phyloP scores from a whole-genome alignment of 2,329 filamentous ascomycete genomes.

The Coniochaeta sp. region DNA sequence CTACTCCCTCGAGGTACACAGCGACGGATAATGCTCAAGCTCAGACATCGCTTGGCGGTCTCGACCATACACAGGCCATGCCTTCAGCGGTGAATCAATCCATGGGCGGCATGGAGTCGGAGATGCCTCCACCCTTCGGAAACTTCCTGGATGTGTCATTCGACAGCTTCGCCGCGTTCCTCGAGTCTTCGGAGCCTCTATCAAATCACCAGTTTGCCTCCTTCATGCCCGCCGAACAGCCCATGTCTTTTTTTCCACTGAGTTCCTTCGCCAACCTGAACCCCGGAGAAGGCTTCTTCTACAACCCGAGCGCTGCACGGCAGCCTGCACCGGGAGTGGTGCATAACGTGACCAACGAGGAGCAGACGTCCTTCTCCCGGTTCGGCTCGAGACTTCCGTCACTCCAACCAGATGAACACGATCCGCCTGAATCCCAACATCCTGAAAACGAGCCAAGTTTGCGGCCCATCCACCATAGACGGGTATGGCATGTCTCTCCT shows the following conservation, averaged over 20 bases:
- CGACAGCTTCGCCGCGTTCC: conserved; percentile 6
- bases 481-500: conserved; percentile 5
- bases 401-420: conserved; percentile 4
- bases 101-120: background rate
- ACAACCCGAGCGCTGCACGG: background rate
- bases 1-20: background rate
- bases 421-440: background rate
- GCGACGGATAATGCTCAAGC: background rate
- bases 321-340: background rate
- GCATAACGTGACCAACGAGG: conserved; percentile 10
- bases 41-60: background rate
- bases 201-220: conserved; percentile 4
- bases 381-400: conserved; percentile 12
- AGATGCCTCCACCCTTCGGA: background rate
- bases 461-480: background rate
- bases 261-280: conserved; percentile 2
- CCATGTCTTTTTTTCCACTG: conserved; percentile 3
- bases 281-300: conserved; percentile 7
- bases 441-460: no score
- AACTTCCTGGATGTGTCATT: conserved; percentile 5
- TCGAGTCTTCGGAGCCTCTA: conserved; percentile 4
- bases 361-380: conserved; percentile 6
- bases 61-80: background rate
- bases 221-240: background rate
- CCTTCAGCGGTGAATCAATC: background rate